These are phyloP conservation scores for Microdochium nivale DNA, from an alignment of 2,329 filamentous ascomycete genomes.

Conservation along the genomic window DNA sequence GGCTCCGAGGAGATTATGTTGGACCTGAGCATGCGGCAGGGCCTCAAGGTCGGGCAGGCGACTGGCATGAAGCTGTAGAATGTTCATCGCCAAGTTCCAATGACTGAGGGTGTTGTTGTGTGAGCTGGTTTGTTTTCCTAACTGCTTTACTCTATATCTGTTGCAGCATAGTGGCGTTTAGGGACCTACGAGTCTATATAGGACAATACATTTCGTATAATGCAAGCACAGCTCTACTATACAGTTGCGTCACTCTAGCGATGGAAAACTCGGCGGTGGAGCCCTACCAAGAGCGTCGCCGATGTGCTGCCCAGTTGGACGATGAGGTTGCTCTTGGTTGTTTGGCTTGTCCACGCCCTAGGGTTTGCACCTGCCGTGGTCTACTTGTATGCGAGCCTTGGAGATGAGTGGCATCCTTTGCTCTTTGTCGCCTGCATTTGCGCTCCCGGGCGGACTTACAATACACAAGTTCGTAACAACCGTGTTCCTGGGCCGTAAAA, in stretches of 20 bases:
- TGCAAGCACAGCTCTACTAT: too few species aligned
- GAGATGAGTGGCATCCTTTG: too few species aligned
- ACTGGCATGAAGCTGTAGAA: conserved; percentile 89
- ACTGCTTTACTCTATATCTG: not conserved
- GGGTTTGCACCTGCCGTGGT: too few species aligned
- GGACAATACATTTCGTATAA: not conserved
- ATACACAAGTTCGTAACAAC: too few species aligned
- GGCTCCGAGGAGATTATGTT: conserved; percentile 98
- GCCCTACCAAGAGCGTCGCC: not conserved
- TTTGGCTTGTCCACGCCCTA: too few species aligned
- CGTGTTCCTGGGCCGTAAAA: too few species aligned
- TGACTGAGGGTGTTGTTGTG: too few species aligned
- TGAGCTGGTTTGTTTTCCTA: not conserved
- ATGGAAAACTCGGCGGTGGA: not conserved
- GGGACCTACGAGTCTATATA: not conserved
- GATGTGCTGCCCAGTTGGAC: not conserved
- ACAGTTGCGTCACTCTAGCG: too few species aligned
- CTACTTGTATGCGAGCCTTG: too few species aligned
- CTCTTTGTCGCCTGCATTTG: too few species aligned
- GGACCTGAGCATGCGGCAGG: conserved; percentile 89
- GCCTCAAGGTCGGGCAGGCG: conserved; percentile 77
- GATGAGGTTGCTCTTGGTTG: not conserved
- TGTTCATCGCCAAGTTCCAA: not conserved
- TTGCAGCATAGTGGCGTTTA: not conserved
- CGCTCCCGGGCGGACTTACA: too few species aligned